Conservation (phyloP, 768 basidiomycete genomes). For the Polyporus arcularius region DNA sequence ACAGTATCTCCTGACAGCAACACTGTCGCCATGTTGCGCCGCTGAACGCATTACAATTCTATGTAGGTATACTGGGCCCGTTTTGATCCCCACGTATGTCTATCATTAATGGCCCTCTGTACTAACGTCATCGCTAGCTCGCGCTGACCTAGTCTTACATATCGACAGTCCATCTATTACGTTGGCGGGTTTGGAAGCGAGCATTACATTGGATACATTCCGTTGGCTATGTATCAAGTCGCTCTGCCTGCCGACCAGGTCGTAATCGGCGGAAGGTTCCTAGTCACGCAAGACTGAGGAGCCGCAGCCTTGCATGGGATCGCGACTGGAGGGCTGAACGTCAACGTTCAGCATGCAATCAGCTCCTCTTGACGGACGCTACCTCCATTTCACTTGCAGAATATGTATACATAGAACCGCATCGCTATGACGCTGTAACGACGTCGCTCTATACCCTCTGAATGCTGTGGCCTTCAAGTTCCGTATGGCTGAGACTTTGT, state of each 20-base stretch:
- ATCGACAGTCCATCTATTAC: constrained; percentile 48
- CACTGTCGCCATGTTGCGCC: constrained; percentile 2
- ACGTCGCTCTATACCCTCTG: too few species aligned
- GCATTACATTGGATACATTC: constrained; percentile 56
- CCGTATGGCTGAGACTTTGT: too few species aligned
- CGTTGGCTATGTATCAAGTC: constrained; percentile 44
- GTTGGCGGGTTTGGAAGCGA: constrained; percentile 55
- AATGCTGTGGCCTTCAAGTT: too few species aligned
- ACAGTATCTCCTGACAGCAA: not conserved
- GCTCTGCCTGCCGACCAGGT: constrained; percentile 17
- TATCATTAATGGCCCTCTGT: not conserved
- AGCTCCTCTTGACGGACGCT: too few species aligned
- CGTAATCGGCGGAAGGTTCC: constrained; percentile 19
- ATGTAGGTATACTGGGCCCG: constrained; percentile 53
- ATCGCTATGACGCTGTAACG: too few species aligned
- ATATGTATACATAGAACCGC: too few species aligned
- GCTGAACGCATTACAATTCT: constrained; percentile 9
- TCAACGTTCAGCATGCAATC: not conserved
- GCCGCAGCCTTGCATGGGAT: not conserved
- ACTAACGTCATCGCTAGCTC: not conserved
- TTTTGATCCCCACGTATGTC: constrained; percentile 53
- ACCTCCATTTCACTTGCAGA: too few species aligned
- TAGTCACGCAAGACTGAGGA: constrained; percentile 15
- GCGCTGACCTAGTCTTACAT: not conserved
- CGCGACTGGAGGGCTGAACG: not conserved